Conservation (phyloP, 148 eudicot genomes). For the Rhododendron molle region DNA sequence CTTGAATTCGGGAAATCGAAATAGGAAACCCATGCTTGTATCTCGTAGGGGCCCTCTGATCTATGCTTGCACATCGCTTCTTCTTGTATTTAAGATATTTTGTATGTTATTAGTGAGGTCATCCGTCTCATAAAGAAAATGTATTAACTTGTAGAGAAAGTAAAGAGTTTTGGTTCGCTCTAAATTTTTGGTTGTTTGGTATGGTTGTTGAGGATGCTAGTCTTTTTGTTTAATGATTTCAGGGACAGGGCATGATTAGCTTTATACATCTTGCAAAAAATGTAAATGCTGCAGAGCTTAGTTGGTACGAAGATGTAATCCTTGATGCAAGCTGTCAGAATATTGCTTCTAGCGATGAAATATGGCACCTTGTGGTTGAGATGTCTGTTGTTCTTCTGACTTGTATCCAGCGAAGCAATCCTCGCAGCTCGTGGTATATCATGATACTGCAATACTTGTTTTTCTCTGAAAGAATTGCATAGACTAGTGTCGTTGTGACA, state of each 20-base stretch:
- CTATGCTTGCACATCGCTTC: neutral
- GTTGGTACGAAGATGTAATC: conserved; percentile 76
- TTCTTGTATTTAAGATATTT: neutral
- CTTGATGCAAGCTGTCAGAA: conserved; percentile 95
- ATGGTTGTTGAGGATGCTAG: neutral
- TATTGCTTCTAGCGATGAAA: conserved; percentile 77
- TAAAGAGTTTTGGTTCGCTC: neutral
- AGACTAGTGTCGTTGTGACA: neutral
- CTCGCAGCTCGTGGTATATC: conserved; percentile 88
- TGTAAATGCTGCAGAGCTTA: conserved; percentile 59
- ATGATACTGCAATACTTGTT: neutral
- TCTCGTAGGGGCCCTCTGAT: neutral
- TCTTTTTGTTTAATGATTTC: conserved; percentile 13
- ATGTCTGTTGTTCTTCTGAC: conserved; percentile 78
- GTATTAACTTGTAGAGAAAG: neutral
- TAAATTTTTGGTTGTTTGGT: neutral
- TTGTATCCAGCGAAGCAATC: conserved; percentile 56
- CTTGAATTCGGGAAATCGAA: neutral
- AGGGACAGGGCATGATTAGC: conserved; percentile 96
- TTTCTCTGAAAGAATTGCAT: neutral
- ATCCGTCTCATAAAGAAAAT: neutral
- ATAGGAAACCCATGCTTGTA: neutral
- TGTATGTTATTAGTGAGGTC: neutral
- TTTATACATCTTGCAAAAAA: conserved; percentile 70
- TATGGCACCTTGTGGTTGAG: conserved; percentile 88